Evolutionary conservation across 768 basidiomycete genomes (phyloP), one percentile per base, ranked within the genome.

Genomic region (Kwoniella europaea): DNA sequence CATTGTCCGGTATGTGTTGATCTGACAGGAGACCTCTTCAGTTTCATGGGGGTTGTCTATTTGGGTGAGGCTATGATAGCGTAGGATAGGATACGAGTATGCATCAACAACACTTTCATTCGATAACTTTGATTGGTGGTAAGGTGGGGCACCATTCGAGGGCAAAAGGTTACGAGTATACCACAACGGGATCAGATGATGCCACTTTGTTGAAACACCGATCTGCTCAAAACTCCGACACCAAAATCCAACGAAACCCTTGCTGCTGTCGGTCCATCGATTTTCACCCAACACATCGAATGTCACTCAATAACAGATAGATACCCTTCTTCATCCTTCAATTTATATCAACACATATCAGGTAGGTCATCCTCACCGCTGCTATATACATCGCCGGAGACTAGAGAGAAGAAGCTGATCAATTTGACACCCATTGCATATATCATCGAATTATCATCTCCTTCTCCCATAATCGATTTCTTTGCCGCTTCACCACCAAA

Each of bases 291-390:
- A 43, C 41, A n/a, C 43, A 43, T 29, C 43, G 43, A 56, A 24
- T 44, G 9, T 44, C 22, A 20, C 68, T 54, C 22, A 44, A 22
- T 44, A 35, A 27, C 24, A 42, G 58, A 27, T 27, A 50, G 29
- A 44, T 35, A 54, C 22, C 65, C 54, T 58, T 70, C 61, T 70
- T 69, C 63, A 74, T 66, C 69, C 68, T 56, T 70, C 69, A 71
- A 71, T 18, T 54, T 15, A 29, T 42, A 58, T 50, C 18, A 13
- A 57, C 27, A 71, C 27, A 61, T 50, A 66, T 52, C 58, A 71
- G 71, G 71, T 71, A 58, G 65, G 71, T 71, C 54, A 10, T 1
- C 22, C 20, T 50, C 12, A 1, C 54, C 41, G 6, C 2, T 43
- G 27, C 58, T 22, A 13, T 4, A 20, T 9, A 12, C 22, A 20